These are phyloP conservation scores for Rosa multiflora DNA, from an alignment of 306 rosid genomes.

Conservation along the genomic window DNA sequence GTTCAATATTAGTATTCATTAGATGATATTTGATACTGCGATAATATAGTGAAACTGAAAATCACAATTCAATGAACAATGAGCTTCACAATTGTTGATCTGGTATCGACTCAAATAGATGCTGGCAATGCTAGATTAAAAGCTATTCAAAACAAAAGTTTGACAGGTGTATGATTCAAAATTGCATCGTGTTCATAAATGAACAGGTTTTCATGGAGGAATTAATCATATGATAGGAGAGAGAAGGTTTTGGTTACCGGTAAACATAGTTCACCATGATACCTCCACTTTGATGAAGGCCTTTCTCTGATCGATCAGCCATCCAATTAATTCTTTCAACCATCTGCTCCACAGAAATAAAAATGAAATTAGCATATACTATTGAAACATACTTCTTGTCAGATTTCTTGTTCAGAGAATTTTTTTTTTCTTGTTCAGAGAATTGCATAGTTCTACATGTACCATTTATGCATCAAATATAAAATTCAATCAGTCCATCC, in stretches of 20 bases:
- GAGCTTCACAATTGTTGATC: neutral
- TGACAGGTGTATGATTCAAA: neutral
- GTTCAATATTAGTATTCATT: neutral
- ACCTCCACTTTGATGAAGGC: conserved; percentile 84
- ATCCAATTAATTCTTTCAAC: conserved; percentile 88
- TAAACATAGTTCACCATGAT: conserved; percentile 97
- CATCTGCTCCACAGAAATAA: conserved; percentile 61
- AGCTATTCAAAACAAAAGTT: neutral
- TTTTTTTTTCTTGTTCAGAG: neutral
- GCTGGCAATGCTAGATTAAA: neutral
- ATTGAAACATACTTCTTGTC: neutral
- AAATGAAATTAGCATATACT: neutral
- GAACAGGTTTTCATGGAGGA: neutral
- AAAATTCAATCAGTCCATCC: neutral
- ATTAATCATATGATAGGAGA: neutral
- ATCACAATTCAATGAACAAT: neutral
- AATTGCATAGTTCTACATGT: conserved; percentile 12
- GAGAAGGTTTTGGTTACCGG: conserved; percentile 43
- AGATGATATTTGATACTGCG: neutral
- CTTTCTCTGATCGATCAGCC: conserved; percentile 83
- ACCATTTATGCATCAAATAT: conserved; percentile 14
- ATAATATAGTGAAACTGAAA: neutral
- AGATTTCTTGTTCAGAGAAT: neutral
- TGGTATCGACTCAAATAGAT: neutral
- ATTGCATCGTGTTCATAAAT: neutral